A percentile compares a stretch with the other conserved stretches of the same genome.
Conservation (phyloP, 805 yeast species). For the Wickerhamiella qilinensis region DNA sequence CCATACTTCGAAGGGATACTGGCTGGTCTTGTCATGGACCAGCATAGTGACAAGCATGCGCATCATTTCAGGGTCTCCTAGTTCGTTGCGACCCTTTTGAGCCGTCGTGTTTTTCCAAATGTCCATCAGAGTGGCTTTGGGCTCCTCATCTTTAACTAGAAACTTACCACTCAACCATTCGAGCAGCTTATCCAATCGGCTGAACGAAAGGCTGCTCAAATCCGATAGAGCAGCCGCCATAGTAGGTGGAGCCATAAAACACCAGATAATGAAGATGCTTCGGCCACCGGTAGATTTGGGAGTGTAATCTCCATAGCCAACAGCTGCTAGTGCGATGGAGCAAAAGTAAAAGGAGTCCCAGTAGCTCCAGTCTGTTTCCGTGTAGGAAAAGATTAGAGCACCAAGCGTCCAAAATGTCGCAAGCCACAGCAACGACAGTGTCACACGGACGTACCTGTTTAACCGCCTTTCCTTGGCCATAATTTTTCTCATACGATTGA, state of each 20-base stretch:
- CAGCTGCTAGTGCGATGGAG: slow-evolving; percentile 56
- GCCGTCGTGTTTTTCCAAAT: not conserved
- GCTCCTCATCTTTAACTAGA: not conserved
- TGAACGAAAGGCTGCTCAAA: slow-evolving; percentile 4
- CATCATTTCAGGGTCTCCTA: not conserved
- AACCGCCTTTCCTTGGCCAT: slow-evolving; percentile 20
- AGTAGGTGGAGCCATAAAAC: slow-evolving; percentile 65
- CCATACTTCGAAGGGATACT: slow-evolving; percentile 2
- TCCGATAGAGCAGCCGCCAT: slow-evolving; percentile 36
- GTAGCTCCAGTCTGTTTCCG: slow-evolving; percentile 50
- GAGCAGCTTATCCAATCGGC: not conserved
- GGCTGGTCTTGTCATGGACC: not conserved
- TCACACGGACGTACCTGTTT: too few relatives aligned
- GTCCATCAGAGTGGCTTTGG: not conserved
- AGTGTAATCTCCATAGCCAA: slow-evolving; percentile 69
- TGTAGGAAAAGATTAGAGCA: slow-evolving; percentile 39
- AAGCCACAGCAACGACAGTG: slow-evolving; percentile 32
- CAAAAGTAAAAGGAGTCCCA: slow-evolving; percentile 62
- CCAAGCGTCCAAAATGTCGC: slow-evolving; percentile 55
- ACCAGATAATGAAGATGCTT: slow-evolving; percentile 66
- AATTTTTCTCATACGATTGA: slow-evolving; percentile 35
- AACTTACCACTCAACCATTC: not conserved
- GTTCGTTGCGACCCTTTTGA: not conserved
- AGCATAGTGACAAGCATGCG: not conserved
- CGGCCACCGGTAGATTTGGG: slow-evolving; percentile 52